phyloP scores from a whole-genome alignment of 2,329 filamentous ascomycete species.

The Polytolypa hystricis region DNA sequence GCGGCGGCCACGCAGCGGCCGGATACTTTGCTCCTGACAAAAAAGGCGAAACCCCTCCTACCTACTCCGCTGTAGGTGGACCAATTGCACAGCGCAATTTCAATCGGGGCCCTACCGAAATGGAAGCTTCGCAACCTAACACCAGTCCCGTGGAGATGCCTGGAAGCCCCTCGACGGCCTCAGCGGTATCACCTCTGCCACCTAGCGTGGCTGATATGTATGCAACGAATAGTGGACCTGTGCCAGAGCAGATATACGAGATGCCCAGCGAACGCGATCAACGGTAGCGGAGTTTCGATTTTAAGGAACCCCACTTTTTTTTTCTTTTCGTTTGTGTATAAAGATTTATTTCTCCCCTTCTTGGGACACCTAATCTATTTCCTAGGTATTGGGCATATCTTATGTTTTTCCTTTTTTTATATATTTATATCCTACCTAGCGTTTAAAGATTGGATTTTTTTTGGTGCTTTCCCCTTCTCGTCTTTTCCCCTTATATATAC shows the following conservation, averaged over 20 bases:
- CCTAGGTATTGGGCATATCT: not conserved
- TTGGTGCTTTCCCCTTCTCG: too few species aligned
- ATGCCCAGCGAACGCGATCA: too few species aligned
- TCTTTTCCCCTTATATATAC: too few species aligned
- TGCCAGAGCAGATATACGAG: constrained; percentile 13
- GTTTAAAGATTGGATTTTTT: too few species aligned
- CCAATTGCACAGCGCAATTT: not conserved
- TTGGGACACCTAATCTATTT: not conserved
- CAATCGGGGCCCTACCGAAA: constrained; percentile 3
- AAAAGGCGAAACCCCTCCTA: constrained; percentile 4
- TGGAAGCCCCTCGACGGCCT: too few species aligned
- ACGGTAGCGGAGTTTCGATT: too few species aligned
- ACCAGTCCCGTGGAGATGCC: too few species aligned
- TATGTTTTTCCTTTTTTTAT: not conserved
- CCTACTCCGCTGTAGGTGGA: constrained; percentile 7
- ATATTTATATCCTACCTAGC: not conserved
- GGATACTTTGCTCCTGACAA: constrained; percentile 11
- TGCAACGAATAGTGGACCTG: constrained; percentile 11
- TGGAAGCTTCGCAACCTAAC: constrained; percentile 3
- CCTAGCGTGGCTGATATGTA: constrained; percentile 6
- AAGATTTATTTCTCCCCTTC: not conserved
- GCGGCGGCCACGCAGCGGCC: constrained; percentile 1
- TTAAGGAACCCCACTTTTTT: too few species aligned
- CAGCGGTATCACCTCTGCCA: not conserved
- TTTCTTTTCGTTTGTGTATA: not conserved